Conservation (phyloP, 257 asterid species). For the Cruciata laevipes region DNA sequence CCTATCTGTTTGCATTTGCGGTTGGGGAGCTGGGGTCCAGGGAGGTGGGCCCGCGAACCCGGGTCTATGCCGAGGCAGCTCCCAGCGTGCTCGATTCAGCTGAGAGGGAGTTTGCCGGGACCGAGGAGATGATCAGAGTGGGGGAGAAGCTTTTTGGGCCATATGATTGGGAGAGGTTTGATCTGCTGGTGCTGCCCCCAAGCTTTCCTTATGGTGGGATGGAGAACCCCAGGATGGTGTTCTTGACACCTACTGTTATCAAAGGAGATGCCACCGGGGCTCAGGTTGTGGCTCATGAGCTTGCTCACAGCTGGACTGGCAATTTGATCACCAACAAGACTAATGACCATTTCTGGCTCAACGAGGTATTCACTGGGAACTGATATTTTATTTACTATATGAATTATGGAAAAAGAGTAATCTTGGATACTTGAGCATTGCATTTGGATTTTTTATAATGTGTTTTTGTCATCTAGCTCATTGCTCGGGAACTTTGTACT, state of each 20-base stretch:
- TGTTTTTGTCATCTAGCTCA: neutral
- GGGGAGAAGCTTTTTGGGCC: conserved; percentile 87
- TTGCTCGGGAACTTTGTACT: neutral
- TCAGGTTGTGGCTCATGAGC: conserved; percentile 95
- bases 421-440: neutral
- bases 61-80: conserved; percentile 65
- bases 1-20: conserved; percentile 87
- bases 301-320: conserved; percentile 99
- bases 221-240: conserved; percentile 97
- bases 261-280: conserved; percentile 86
- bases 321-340: conserved; percentile 92
- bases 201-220: conserved; percentile 95
- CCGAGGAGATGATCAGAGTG: conserved; percentile 85
- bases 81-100: conserved; percentile 61
- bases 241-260: conserved; percentile 87
- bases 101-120: conserved; percentile 72
- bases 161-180: conserved; percentile 95
- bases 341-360: conserved; percentile 96
- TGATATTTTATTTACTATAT: no score
- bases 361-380: conserved; percentile 93
- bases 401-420: neutral
- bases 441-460: no score
- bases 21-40: conserved; percentile 79
- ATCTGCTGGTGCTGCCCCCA: conserved; percentile 92
- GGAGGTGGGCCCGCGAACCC: conserved; percentile 90